Conservation (phyloP, 805 yeast species). For the Pichia paraexigua region DNA sequence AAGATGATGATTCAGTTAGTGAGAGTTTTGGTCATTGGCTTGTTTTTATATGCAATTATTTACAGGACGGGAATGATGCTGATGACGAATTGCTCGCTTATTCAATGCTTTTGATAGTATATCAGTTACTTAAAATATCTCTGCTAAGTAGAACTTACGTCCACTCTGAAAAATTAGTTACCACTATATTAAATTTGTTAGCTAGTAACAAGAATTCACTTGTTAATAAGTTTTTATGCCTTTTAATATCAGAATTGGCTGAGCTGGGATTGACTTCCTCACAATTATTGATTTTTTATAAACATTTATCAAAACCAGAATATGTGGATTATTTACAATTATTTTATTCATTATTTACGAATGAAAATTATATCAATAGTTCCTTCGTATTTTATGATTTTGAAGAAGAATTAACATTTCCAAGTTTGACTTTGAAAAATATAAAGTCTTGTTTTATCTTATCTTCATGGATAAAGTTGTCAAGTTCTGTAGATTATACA, state of each 20-base stretch:
- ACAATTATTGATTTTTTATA: background rate
- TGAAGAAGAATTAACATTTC: conserved; percentile 4
- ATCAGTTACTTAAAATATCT: conserved; percentile 13
- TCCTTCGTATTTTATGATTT: background rate
- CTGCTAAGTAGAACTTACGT: conserved; percentile 16
- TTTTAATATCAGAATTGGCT: conserved; percentile 1
- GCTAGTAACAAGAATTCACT: background rate
- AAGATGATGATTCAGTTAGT: background rate
- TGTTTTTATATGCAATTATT: background rate
- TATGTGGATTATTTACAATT: background rate
- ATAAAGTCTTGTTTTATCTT: conserved; percentile 16
- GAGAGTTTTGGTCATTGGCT: background rate
- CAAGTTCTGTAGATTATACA: conserved; percentile 1
- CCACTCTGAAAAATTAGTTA: conserved; percentile 11
- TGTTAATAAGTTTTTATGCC: background rate
- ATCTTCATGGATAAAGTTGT: conserved; percentile 21
- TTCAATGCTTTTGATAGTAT: conserved; percentile 9
- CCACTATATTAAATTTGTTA: conserved; percentile 7
- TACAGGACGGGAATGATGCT: background rate
- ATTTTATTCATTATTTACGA: background rate
- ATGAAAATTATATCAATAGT: background rate
- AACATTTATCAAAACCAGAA: background rate
- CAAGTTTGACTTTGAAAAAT: conserved; percentile 10
- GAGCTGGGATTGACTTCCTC: conserved; percentile 15
- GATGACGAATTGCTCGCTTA: background rate